phyloP scores from a whole-genome alignment of 805 yeast genomes.

The Hanseniaspora thailandica region DNA sequence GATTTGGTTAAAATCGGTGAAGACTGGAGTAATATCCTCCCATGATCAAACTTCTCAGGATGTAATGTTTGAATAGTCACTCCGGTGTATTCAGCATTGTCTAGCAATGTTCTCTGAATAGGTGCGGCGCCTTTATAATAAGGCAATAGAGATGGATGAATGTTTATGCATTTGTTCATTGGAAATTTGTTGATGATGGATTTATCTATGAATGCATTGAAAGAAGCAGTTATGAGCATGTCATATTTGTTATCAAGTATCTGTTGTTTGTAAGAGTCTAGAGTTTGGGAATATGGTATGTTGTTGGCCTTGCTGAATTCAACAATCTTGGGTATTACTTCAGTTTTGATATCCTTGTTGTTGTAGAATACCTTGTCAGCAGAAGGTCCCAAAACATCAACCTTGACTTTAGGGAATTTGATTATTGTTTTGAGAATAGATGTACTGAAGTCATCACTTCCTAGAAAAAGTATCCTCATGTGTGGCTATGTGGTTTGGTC shows the following conservation, averaged over 20 bases:
- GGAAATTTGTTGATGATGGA: slow-evolving; percentile 36
- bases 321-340: slow-evolving; percentile 1
- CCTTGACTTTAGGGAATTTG: slow-evolving; percentile 13
- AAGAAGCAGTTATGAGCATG: slow-evolving; percentile 82
- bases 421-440: slow-evolving; percentile 32
- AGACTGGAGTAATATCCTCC: slow-evolving; percentile 55
- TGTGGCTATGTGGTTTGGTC: no score
- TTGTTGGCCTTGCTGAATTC: slow-evolving; percentile 5
- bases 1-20: slow-evolving; percentile 18
- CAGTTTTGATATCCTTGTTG: not conserved
- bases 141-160: slow-evolving; percentile 87
- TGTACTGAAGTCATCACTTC: slow-evolving; percentile 63
- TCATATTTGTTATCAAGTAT: slow-evolving; percentile 33
- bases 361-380: slow-evolving; percentile 28
- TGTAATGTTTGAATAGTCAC: slow-evolving; percentile 84
- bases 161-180: slow-evolving; percentile 45
- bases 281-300: slow-evolving; percentile 23
- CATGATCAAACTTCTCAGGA: slow-evolving; percentile 75
- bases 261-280: slow-evolving; percentile 15
- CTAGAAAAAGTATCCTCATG: slow-evolving; percentile 55
- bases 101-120: slow-evolving; percentile 62
- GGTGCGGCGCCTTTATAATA: slow-evolving; percentile 82
- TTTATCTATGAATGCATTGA: slow-evolving; percentile 68
- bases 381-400: slow-evolving; percentile 43
- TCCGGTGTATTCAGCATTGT: slow-evolving; percentile 55